Evolutionary conservation across 768 basidiomycete species (phyloP).

Genomic region (Pleurotus cornucopiae): DNA sequence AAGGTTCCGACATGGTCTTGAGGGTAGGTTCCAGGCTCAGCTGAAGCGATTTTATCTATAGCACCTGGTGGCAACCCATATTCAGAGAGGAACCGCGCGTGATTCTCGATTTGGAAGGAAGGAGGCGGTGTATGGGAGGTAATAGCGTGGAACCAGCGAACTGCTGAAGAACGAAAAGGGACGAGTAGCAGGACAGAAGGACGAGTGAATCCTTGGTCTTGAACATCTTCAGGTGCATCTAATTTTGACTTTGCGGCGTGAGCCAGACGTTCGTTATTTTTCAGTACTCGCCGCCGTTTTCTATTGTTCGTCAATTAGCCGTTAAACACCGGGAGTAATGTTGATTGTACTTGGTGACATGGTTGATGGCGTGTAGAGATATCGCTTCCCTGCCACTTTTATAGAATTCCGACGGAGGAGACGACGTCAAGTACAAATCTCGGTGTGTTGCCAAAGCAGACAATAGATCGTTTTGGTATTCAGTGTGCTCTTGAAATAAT

Average conservation of each 20-base stretch:
- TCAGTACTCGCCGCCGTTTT: constrained; percentile 84
- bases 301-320: constrained; percentile 34
- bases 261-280: constrained; percentile 91
- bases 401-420: constrained; percentile 56
- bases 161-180: constrained; percentile 88
- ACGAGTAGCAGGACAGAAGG: constrained; percentile 90
- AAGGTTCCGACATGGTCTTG: constrained; percentile 90
- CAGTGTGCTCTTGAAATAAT: constrained; percentile 36
- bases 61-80: constrained; percentile 79
- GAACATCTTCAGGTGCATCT: constrained; percentile 64
- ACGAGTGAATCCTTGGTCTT: constrained; percentile 97
- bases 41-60: constrained; percentile 73
- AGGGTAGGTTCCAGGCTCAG: constrained; percentile 76
- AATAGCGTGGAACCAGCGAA: constrained; percentile 78
- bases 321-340: neutral
- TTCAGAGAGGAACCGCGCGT: constrained; percentile 74
- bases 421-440: constrained; percentile 73
- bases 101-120: constrained; percentile 84
- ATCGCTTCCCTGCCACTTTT: constrained; percentile 62
- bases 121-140: constrained; percentile 70
- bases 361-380: constrained; percentile 81
- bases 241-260: constrained; percentile 57
- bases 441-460: constrained; percentile 60
- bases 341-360: constrained; percentile 75
- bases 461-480: constrained; percentile 66